These are phyloP conservation scores for Macrolepiota albuminosa DNA, from an alignment of 768 basidiomycete species.

Conservation along the genomic window DNA sequence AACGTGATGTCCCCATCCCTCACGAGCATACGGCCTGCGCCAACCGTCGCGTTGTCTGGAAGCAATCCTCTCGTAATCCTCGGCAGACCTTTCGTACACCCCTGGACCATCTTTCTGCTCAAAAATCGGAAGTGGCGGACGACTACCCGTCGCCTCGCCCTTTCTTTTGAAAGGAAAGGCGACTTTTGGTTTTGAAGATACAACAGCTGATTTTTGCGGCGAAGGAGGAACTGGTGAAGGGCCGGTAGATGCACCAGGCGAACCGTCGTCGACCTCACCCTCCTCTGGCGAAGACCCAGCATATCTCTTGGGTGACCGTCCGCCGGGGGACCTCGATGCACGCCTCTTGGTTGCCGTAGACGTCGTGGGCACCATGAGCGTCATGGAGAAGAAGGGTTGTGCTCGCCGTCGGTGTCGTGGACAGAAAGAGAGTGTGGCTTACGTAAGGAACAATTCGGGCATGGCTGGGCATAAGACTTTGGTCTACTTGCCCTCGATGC, in stretches of 20 bases:
- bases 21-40: constrained; percentile 17
- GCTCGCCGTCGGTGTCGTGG: constrained; percentile 12
- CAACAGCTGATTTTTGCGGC: constrained; percentile 28
- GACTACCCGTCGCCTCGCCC: constrained; percentile 18
- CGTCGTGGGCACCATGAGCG: constrained; percentile 22
- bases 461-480: not conserved
- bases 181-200: constrained; percentile 40
- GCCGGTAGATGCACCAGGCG: constrained; percentile 17
- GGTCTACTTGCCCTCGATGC: no score
- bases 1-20: constrained; percentile 35
- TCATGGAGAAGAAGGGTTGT: constrained; percentile 5
- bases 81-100: constrained; percentile 36
- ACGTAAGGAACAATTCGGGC: constrained; percentile 13
- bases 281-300: constrained; percentile 74
- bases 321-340: constrained; percentile 49
- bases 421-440: constrained; percentile 14
- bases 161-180: constrained; percentile 77
- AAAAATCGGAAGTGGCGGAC: constrained; percentile 9
- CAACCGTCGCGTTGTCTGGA: constrained; percentile 30
- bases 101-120: constrained; percentile 20
- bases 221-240: constrained; percentile 22
- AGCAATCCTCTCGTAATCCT: constrained; percentile 36
- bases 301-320: constrained; percentile 50
- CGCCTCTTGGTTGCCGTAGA: constrained; percentile 50
- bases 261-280: constrained; percentile 70